Evolutionary conservation across 2,329 filamentous ascomycete species (phyloP).

Genomic region (Hypoxylon rubiginosum): DNA sequence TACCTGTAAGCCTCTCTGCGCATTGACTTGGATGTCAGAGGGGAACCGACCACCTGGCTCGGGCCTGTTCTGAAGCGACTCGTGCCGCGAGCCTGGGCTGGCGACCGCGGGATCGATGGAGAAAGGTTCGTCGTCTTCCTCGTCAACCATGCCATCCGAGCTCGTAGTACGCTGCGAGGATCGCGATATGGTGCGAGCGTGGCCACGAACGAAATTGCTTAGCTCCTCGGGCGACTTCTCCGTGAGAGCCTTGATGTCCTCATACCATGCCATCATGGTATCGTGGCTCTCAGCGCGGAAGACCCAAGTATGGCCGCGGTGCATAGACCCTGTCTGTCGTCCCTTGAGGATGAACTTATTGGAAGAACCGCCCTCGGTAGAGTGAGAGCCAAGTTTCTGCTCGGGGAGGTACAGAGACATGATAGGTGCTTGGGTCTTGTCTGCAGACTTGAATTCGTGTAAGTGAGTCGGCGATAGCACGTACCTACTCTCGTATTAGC

Average conservation of each 20-base stretch:
- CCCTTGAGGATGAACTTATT: slow-evolving; percentile 99
- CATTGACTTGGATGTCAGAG: slow-evolving; percentile 89
- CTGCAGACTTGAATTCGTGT: slow-evolving; percentile 98
- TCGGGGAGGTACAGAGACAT: slow-evolving; percentile 97
- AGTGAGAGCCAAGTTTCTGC: slow-evolving; percentile 95
- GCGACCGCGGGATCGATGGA: slow-evolving; percentile 65
- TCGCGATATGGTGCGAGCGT: slow-evolving; percentile 82
- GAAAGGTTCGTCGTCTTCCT: slow-evolving; percentile 77
- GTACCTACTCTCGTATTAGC: slow-evolving; percentile 72
- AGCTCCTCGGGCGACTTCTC: slow-evolving; percentile 91
- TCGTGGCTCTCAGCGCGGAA: slow-evolving; percentile 82
- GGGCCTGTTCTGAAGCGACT: slow-evolving; percentile 73
- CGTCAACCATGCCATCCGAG: slow-evolving; percentile 83
- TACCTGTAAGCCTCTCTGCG: slow-evolving; percentile 82
- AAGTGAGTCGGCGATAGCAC: slow-evolving; percentile 96
- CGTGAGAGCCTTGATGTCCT: slow-evolving; percentile 90
- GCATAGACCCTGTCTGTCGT: slow-evolving; percentile 91
- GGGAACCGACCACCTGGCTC: slow-evolving; percentile 97
- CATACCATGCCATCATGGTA: slow-evolving; percentile 97
- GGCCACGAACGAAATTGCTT: slow-evolving; percentile 85
- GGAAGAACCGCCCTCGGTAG: slow-evolving; percentile 82
- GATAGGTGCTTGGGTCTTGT: slow-evolving; percentile 89
- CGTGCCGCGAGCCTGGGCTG: slow-evolving; percentile 63
- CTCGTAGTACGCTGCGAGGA: slow-evolving; percentile 72
- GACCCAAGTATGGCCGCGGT: slow-evolving; percentile 82